phyloP scores from a whole-genome alignment of 148 eudicot genomes.

The Chenopodium berlandieri region DNA sequence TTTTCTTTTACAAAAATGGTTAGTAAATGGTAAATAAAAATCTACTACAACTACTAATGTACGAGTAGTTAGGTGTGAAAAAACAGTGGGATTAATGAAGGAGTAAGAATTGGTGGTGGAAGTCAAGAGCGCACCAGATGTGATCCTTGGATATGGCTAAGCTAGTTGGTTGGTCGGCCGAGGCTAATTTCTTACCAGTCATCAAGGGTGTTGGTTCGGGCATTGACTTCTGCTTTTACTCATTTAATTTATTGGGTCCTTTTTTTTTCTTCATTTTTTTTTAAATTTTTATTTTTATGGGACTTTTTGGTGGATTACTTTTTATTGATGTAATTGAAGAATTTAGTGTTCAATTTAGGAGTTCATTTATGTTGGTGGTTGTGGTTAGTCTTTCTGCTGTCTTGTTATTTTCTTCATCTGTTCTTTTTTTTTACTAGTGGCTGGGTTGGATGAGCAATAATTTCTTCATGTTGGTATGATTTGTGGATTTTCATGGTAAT shows the following conservation, averaged over 20 bases:
- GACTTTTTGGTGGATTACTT: not conserved
- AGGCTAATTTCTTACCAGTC: constrained; percentile 17
- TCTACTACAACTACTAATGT: not conserved
- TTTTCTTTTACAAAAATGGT: not conserved
- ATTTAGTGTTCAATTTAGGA: constrained; percentile 29
- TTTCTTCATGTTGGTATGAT: not conserved
- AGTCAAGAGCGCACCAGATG: constrained; percentile 99
- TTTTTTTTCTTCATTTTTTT: not conserved
- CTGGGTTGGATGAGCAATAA: not conserved
- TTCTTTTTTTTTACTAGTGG: not conserved
- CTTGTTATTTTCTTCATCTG: constrained; percentile 11
- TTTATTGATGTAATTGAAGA: constrained; percentile 19
- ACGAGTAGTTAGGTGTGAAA: constrained; percentile 16
- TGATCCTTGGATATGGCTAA: constrained; percentile 46
- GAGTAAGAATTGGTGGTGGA: constrained; percentile 41
- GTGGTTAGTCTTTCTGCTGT: constrained; percentile 5
- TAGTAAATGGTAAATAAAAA: constrained; percentile 9
- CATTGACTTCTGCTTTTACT: constrained; percentile 74
- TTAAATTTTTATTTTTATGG: not conserved
- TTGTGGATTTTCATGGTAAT: not conserved
- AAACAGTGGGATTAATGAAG: constrained; percentile 9
- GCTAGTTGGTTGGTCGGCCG: constrained; percentile 28
- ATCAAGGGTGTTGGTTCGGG: constrained; percentile 96
- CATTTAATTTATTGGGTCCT: constrained; percentile 7
- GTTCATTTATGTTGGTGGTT: constrained; percentile 33